Evolutionary conservation across 164 flowering plant genomes (phyloP), one percentile per base, ranked within the genome.

Genomic region (Macadamia tetraphylla): DNA sequence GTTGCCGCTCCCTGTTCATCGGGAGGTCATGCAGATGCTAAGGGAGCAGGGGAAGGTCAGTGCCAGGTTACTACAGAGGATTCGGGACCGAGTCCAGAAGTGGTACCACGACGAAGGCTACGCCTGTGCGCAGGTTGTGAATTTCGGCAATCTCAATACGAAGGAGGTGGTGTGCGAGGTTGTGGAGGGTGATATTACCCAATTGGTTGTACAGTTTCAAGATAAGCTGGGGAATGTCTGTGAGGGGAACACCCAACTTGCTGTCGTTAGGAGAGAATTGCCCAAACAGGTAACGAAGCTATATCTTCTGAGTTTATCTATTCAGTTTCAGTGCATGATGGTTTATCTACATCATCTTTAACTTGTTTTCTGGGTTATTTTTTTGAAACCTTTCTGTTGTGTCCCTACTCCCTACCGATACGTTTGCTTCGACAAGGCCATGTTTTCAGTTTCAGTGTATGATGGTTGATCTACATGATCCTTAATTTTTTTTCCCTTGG

Each of bases 41-140:
- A 78, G 80, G 80, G 86, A 83, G 3, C 80, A 83, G 32, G 96
- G 94, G 59, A 83, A 76, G 66, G 96, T 92, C 56, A 90, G 89
- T 61, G 99, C 99, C 0, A 77, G 99, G 76, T 53, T 87, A 80
- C 42, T 95, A 86, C 98, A 92, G 89, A 84, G 67, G 77, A 92
- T 92, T 23, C 76, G 98, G 66, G 99, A 92, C 69, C 76, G 84
- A n/a, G 98, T 95, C 51, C 99, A 90, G 88, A 88, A 87, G 64
- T 95, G 99, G 99, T 95, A 95, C 71, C 90, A 89, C 17, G 98
- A 92, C 31, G 92, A 95, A 62, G 99, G 99, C 62, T 92, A 95
- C 67, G 98, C 94, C 0, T 92, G 96, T 59, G 99, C 98, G 0
- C 97, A 92, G 71, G 98, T 95, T 11, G 97, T 91, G 64, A 95